phyloP scores from a whole-genome alignment of 2,329 filamentous ascomycete species.

The Penicillium sumatraense region DNA sequence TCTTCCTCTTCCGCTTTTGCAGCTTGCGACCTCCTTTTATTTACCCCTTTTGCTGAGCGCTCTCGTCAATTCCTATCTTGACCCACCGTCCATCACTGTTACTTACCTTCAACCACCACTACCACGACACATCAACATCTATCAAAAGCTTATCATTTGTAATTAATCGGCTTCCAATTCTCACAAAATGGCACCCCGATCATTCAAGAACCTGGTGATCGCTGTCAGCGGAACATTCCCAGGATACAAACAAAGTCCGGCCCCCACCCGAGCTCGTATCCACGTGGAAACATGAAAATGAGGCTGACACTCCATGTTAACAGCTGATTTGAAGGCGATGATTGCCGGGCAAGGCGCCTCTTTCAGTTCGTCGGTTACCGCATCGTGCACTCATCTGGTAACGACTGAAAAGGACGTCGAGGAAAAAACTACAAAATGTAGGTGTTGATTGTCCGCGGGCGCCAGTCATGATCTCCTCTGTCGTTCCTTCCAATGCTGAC shows the following conservation, averaged over 20 bases:
- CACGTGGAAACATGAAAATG: constrained; percentile 19
- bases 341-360: constrained; percentile 41
- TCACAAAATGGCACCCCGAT: constrained; percentile 27
- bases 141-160: not conserved
- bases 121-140: not conserved
- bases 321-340: constrained; percentile 37
- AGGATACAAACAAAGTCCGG: constrained; percentile 55
- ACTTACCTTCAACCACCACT: not conserved
- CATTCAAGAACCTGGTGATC: constrained; percentile 46
- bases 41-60: not conserved
- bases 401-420: constrained; percentile 43
- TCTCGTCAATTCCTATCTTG: not conserved
- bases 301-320: constrained; percentile 8
- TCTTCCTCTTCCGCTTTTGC: not conserved
- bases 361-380: constrained; percentile 35
- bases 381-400: constrained; percentile 44
- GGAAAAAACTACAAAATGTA: constrained; percentile 41
- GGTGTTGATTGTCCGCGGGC: constrained; percentile 11
- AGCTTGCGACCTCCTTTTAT: not conserved
- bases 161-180: not conserved
- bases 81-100: not conserved
- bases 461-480: not conserved
- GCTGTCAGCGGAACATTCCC: constrained; percentile 66
- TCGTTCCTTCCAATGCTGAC: not conserved
- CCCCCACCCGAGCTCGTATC: constrained; percentile 1